Percentiles rank a stretch among this genome's conserved stretches.
These are phyloP conservation scores for Mucor indicus DNA, from an alignment of 371 early-diverging fungal genomes.

Conservation along the genomic window DNA sequence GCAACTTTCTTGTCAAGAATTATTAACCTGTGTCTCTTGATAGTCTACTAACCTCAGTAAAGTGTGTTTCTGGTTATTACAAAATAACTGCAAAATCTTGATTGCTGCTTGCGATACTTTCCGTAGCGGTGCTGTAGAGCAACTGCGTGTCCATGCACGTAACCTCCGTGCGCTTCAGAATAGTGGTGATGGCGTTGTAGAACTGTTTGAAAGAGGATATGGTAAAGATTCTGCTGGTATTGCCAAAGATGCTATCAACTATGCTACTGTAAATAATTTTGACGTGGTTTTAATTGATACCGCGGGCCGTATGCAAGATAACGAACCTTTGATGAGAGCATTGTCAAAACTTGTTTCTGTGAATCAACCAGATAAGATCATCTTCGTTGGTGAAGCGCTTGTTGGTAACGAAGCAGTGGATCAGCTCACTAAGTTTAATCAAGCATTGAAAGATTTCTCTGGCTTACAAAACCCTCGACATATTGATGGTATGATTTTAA, in stretches of 20 bases:
- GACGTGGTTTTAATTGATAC: constrained; percentile 99
- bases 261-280: constrained; percentile 68
- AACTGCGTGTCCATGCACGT: constrained; percentile 91
- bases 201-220: constrained; percentile 97
- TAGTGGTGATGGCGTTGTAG: constrained; percentile 71
- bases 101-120: constrained; percentile 99
- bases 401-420: constrained; percentile 99
- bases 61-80: constrained; percentile 96
- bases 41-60: constrained; percentile 97
- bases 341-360: constrained; percentile 93
- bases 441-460: constrained; percentile 89
- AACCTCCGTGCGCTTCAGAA: constrained; percentile 80
- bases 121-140: constrained; percentile 99
- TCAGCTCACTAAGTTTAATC: constrained; percentile 98
- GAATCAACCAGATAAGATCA: constrained; percentile 96
- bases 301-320: constrained; percentile 99
- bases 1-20: too few species aligned
- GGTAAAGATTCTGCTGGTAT: constrained; percentile 98
- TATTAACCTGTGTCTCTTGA: not conserved
- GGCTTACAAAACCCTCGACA: constrained; percentile 76
- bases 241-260: constrained; percentile 95
- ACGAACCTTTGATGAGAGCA: constrained; percentile 96
- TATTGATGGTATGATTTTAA: constrained; percentile 97
- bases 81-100: constrained; percentile 88
- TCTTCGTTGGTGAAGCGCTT: constrained; percentile 99